These are phyloP conservation scores for Kandelia obovata DNA, from an alignment of 345 rosid genomes.

Conservation along the genomic window DNA sequence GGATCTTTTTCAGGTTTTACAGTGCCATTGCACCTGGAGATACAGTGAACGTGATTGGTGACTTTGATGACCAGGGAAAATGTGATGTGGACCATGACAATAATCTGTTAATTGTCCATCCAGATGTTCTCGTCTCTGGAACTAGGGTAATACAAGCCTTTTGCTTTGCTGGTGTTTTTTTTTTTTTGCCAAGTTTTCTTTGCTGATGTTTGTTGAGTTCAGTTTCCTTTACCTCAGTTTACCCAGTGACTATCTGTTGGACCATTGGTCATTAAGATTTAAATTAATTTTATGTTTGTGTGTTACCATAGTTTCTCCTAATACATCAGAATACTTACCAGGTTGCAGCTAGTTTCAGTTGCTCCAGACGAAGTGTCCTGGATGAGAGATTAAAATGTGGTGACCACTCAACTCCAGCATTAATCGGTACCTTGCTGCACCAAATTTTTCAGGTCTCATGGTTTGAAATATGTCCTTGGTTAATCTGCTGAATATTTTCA, in stretches of 20 bases:
- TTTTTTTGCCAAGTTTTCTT: constrained; percentile 1
- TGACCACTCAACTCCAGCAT: constrained; percentile 75
- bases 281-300: neutral
- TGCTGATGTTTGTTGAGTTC: constrained; percentile 10
- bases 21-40: constrained; percentile 89
- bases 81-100: constrained; percentile 62
- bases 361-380: constrained; percentile 81
- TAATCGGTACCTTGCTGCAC: constrained; percentile 88
- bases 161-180: neutral
- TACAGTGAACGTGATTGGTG: constrained; percentile 81
- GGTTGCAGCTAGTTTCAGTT: constrained; percentile 87
- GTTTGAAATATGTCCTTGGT: constrained; percentile 3
- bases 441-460: constrained; percentile 83
- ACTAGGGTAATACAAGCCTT: constrained; percentile 54
- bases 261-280: neutral
- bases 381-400: constrained; percentile 81
- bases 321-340: constrained; percentile 21
- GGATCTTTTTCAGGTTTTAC: constrained; percentile 54
- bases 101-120: constrained; percentile 79
- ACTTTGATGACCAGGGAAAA: constrained; percentile 69
- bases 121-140: constrained; percentile 85
- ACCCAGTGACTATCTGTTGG: neutral
- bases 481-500: constrained; percentile 1
- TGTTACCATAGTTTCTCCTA: neutral
- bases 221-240: neutral